Percentiles rank a stretch among this genome's conserved stretches.
phyloP scores from a whole-genome alignment of 345 rosid genomes.

The Geranium rotundifolium region DNA sequence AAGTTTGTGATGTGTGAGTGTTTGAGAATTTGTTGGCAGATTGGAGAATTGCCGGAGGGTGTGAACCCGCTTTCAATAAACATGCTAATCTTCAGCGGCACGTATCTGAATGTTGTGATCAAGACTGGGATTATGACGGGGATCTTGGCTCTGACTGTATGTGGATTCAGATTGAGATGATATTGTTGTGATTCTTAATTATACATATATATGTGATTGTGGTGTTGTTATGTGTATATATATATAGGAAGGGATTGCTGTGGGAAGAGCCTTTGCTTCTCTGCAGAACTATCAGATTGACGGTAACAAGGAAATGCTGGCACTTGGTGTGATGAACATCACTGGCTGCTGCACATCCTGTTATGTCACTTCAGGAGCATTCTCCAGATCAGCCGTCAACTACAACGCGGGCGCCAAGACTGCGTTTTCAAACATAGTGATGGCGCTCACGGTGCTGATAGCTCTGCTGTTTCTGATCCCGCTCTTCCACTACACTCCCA shows the following conservation, averaged over 20 bases:
- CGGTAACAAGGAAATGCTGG: conserved; percentile 98
- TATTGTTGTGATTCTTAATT: no score
- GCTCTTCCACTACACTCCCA: conserved; percentile 29
- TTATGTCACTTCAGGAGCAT: conserved; percentile 64
- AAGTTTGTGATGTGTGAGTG: not conserved
- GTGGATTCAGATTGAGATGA: conserved; percentile 17
- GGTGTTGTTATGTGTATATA: no score
- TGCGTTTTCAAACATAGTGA: conserved; percentile 24
- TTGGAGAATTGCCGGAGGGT: conserved; percentile 84
- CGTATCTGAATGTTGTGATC: conserved; percentile 47
- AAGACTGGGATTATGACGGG: conserved; percentile 89
- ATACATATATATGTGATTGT: no score
- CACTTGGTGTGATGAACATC: conserved; percentile 15
- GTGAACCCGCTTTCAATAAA: conserved; percentile 85
- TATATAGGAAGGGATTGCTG: conserved; percentile 99
- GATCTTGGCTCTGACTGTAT: conserved; percentile 77
- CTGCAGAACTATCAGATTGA: conserved; percentile 80
- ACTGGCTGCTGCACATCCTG: conserved; percentile 18
- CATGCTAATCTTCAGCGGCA: conserved; percentile 51
- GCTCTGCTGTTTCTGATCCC: conserved; percentile 32
- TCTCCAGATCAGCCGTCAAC: conserved; percentile 32
- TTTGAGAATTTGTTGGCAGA: conserved; percentile 24
- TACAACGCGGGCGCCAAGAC: conserved; percentile 35
- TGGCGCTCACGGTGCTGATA: conserved; percentile 26
- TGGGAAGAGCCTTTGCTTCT: conserved; percentile 92